Base-by-base conservation (phyloP, 2,329 filamentous ascomycete species). In the Fusarium sublunatum region DNA sequence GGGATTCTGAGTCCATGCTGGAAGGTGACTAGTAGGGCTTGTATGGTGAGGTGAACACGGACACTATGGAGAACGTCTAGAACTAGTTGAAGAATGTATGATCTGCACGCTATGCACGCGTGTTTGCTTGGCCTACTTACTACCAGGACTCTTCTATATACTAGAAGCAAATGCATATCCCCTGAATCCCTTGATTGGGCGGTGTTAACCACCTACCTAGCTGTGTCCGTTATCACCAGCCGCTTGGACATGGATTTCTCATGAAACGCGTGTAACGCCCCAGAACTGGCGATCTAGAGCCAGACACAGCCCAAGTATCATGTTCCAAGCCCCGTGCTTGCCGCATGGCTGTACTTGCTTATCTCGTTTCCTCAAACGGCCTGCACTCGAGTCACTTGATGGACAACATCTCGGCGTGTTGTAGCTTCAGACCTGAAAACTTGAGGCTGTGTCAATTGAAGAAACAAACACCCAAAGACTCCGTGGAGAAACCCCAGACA, bases 241-340 rank as follows among this genome's bases (percentile, higher is more conserved):
- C 43, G 43, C 34, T 39, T 53, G 24, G 43, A 32, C 49, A 29
- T 47, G 32, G 25, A 41, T 8, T 34, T 36, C 38, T 26, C 28
- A 11, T 32, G 38, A 38, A 29, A 43, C 47, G 36, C 9, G 29
- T 5, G 29, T 52, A 19, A 52, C 52, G 38, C 52, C 38, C 52
- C 36, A 43, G 19, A 25, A 32, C 31, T n/a, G 19, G 26, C 19
- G 46, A 54, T 43, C 46, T 25, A 31, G 42, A 32, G 5, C 5
- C 32, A 53, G 47, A 43, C 26, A 38, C 35, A 36, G 8, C 13
- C 25, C 12, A 40, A 50, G 32, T 19, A 19, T 26, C 7, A 9
- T 25, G 22, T n/a, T n/a, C 8, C 12, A 26, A 35, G 6, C 22
- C 12, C n/a, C 4, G 7, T 7, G 6, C 12, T 5, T 13, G 13